Conservation (phyloP, 2,329 filamentous ascomycete species). For the Trematosphaeria pertusa region DNA sequence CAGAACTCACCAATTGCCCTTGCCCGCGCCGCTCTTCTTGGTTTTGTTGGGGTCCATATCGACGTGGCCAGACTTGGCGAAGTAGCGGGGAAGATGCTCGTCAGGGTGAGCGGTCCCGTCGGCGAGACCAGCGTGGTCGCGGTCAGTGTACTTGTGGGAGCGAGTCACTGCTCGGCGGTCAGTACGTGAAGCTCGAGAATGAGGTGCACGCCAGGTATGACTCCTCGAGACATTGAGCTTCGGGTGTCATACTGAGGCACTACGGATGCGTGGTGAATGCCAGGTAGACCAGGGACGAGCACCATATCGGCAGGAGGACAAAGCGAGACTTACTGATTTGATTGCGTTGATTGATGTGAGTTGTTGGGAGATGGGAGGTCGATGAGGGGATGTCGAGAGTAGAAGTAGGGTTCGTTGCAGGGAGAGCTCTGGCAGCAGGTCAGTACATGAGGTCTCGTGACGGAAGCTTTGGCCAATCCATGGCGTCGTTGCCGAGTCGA, state of each 20-base stretch:
- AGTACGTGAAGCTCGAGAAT: constrained; percentile 11
- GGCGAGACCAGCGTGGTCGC: constrained; percentile 81
- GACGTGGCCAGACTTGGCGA: constrained; percentile 83
- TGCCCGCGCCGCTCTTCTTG: constrained; percentile 95
- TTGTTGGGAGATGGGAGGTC: constrained; percentile 11
- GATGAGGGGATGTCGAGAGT: constrained; percentile 25
- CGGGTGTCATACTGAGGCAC: constrained; percentile 3
- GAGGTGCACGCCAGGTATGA: constrained; percentile 10
- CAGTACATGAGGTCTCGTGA: constrained; percentile 45
- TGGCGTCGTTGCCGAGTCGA: constrained; percentile 2
- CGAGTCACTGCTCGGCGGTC: constrained; percentile 77
- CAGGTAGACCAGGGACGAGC: constrained; percentile 11
- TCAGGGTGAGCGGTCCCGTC: constrained; percentile 74
- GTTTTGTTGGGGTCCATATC: constrained; percentile 88
- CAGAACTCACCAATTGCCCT: constrained; percentile 84
- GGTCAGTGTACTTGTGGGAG: constrained; percentile 94
- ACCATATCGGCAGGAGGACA: neutral
- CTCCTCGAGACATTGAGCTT: constrained; percentile 6
- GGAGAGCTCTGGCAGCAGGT: constrained; percentile 23
- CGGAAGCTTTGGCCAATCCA: constrained; percentile 35
- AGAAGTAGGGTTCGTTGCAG: constrained; percentile 22
- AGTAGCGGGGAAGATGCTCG: constrained; percentile 87
- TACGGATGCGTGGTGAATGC: constrained; percentile 1
- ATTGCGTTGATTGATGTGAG: constrained; percentile 23
- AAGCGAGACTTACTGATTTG: constrained; percentile 40